Evolutionary conservation across 805 yeast species (phyloP).

Genomic region (Nakazawaea ernobii): DNA sequence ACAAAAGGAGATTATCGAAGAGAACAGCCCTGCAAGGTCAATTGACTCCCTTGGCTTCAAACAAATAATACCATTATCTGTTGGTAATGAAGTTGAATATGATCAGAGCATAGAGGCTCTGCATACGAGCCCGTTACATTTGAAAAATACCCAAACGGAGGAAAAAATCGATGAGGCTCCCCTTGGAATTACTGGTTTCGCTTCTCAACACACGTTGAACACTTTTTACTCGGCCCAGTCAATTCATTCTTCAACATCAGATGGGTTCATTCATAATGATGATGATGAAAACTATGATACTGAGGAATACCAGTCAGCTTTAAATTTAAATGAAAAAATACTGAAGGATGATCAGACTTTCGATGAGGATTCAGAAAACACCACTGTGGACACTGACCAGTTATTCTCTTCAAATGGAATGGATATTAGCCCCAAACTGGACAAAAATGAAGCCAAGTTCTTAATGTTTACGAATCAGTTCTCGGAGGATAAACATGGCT

Average conservation of each 20-base stretch:
- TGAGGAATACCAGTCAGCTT: background rate
- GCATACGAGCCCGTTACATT: slow-evolving; percentile 4
- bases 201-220: slow-evolving; percentile 8
- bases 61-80: slow-evolving; percentile 10
- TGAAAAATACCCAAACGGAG: background rate
- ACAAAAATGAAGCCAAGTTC: background rate
- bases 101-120: background rate
- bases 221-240: slow-evolving; percentile 8
- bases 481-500: background rate
- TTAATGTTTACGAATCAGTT: slow-evolving; percentile 5
- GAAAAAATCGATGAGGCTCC: background rate
- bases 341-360: too few species aligned
- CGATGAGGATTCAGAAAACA: too few species aligned
- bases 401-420: too few species aligned
- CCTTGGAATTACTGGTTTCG: background rate
- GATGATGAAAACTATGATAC: background rate
- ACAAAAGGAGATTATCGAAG: slow-evolving; percentile 5
- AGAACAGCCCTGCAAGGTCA: slow-evolving; percentile 13
- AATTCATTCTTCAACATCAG: slow-evolving; percentile 5
- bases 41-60: slow-evolving; percentile 13
- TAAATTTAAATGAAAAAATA: too few species aligned
- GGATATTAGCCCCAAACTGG: background rate
- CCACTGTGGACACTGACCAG: too few species aligned
- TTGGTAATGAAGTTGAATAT: background rate
- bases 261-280: background rate